phyloP scores from a whole-genome alignment of 2,329 filamentous ascomycete genomes.

The Ascosphaera aggregata region DNA sequence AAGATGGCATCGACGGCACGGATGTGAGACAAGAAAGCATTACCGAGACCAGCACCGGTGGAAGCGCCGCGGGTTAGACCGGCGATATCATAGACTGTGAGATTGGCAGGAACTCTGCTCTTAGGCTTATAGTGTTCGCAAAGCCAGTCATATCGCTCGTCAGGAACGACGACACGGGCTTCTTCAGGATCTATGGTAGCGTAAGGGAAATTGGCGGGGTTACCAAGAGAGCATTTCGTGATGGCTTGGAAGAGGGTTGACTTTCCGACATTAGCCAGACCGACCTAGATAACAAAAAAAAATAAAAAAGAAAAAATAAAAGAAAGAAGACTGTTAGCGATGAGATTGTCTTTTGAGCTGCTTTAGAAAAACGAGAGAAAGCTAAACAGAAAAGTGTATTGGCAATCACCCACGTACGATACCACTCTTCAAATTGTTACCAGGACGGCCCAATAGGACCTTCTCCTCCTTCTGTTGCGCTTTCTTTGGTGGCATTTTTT shows the following conservation, averaged over 20 bases:
- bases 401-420: slow-evolving; percentile 52
- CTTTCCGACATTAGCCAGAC: slow-evolving; percentile 97
- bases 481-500: slow-evolving; percentile 81
- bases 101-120: slow-evolving; percentile 84
- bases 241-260: slow-evolving; percentile 99
- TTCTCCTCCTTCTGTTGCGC: slow-evolving; percentile 84
- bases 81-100: slow-evolving; percentile 97
- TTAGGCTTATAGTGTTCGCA: slow-evolving; percentile 95
- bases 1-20: slow-evolving; percentile 96
- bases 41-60: slow-evolving; percentile 90
- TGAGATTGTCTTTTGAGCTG: no score
- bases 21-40: slow-evolving; percentile 95
- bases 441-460: slow-evolving; percentile 81
- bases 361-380: slow-evolving; percentile 9
- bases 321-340: slow-evolving; percentile 7
- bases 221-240: slow-evolving; percentile 91
- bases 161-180: slow-evolving; percentile 87
- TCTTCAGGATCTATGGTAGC: slow-evolving; percentile 98
- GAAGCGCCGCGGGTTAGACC: slow-evolving; percentile 90
- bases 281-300: slow-evolving; percentile 38
- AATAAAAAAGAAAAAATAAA: slow-evolving; percentile 4
- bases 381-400: slow-evolving; percentile 12
- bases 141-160: slow-evolving; percentile 90
- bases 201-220: slow-evolving; percentile 98
- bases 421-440: slow-evolving; percentile 97